These are phyloP conservation scores for Pseudopyrenochaeta lycopersici DNA, from an alignment of 2,329 filamentous ascomycete genomes.

Conservation along the genomic window DNA sequence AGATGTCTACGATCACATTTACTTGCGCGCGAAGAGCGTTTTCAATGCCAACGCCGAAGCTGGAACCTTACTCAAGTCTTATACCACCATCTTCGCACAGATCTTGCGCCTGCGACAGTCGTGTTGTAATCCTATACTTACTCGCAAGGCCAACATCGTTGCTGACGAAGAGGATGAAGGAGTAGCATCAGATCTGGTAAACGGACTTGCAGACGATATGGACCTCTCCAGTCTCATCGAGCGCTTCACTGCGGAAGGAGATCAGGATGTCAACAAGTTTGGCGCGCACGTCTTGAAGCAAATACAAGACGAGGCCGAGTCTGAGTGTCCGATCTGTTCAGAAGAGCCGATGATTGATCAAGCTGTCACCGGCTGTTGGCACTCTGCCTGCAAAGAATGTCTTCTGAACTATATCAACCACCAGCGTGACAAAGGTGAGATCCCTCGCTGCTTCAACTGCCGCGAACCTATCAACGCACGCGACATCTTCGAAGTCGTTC, in stretches of 20 bases:
- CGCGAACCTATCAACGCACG: conserved; percentile 81
- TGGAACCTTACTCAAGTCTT: conserved; percentile 93
- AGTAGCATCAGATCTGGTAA: conserved; percentile 77
- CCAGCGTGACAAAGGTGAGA: conserved; percentile 77
- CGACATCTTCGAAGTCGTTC: conserved; percentile 91
- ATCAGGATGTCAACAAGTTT: conserved; percentile 74
- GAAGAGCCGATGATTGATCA: conserved; percentile 97
- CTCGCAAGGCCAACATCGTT: conserved; percentile 83
- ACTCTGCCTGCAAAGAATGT: conserved; percentile 94
- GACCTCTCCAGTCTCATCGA: conserved; percentile 87
- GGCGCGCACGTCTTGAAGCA: conserved; percentile 88
- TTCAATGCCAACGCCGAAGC: conserved; percentile 89
- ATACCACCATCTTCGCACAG: conserved; percentile 96
- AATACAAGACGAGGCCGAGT: conserved; percentile 86
- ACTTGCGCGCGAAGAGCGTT: conserved; percentile 79
- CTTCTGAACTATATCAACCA: conserved; percentile 90
- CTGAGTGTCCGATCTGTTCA: conserved; percentile 92
- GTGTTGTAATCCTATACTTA: conserved; percentile 91
- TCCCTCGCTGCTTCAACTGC: conserved; percentile 89
- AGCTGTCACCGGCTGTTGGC: conserved; percentile 95
- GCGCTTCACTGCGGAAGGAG: conserved; percentile 73
- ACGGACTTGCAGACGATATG: conserved; percentile 93
- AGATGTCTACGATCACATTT: conserved; percentile 93
- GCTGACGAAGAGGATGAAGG: conserved; percentile 88
- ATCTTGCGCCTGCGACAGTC: conserved; percentile 91